phyloP scores from a whole-genome alignment of 495 filamentous ascomycete species.

The Xylaria intraflava region DNA sequence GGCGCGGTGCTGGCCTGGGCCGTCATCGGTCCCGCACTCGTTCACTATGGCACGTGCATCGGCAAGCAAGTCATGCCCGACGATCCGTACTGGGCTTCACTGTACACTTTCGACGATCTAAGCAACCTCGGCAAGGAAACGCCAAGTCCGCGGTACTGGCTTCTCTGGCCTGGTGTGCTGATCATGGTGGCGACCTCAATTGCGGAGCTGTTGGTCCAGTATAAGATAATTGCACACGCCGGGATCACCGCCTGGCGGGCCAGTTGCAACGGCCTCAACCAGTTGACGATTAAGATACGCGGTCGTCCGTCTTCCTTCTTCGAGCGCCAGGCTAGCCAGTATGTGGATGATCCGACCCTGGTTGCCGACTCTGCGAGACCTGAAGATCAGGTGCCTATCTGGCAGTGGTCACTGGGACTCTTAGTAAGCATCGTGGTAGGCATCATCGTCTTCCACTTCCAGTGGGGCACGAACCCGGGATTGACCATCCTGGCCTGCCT shows the following conservation, averaged over 20 bases:
- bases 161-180: conserved; percentile 62
- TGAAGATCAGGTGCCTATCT: conserved; percentile 53
- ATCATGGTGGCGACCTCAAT: conserved; percentile 57
- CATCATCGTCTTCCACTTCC: conserved; percentile 53
- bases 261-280: conserved; percentile 38
- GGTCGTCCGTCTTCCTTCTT: conserved; percentile 45
- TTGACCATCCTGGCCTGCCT: conserved; percentile 55
- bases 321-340: conserved; percentile 32
- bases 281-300: conserved; percentile 18
- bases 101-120: conserved; percentile 47
- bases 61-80: conserved; percentile 36
- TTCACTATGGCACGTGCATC: conserved; percentile 47
- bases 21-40: conserved; percentile 56
- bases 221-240: conserved; percentile 51
- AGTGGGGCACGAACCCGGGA: conserved; percentile 56
- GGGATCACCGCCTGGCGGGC: conserved; percentile 45
- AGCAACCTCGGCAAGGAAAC: conserved; percentile 36
- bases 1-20: conserved; percentile 58
- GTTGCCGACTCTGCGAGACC: conserved; percentile 47
- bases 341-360: conserved; percentile 25
- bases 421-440: conserved; percentile 45
- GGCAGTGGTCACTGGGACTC: conserved; percentile 54
- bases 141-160: conserved; percentile 58
- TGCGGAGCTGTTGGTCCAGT: conserved; percentile 55
- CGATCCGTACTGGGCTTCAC: conserved; percentile 46